Percentiles rank a stretch among this genome's conserved stretches.
Conservation (phyloP, 2,329 filamentous ascomycete genomes). For the Claviceps purpurea region DNA sequence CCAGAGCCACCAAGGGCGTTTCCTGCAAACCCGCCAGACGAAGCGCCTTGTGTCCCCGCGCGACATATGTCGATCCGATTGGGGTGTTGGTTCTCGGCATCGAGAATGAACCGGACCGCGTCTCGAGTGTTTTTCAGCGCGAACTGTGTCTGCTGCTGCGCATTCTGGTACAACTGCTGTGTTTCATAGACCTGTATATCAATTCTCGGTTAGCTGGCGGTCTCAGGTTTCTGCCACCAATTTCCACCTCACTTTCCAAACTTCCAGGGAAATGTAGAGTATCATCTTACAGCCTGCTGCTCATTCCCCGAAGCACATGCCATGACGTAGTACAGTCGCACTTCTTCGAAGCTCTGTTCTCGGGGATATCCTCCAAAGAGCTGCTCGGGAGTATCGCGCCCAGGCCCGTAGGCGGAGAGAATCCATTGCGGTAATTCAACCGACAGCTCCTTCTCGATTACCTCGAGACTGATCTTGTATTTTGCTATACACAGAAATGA, state of each 20-base stretch:
- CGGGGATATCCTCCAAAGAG: slow-evolving; percentile 67
- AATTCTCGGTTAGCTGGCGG: background rate
- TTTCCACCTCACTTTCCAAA: background rate
- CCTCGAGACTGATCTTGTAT: slow-evolving; percentile 42
- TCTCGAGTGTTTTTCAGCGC: slow-evolving; percentile 56
- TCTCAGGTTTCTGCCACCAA: background rate
- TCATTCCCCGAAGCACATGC: slow-evolving; percentile 47
- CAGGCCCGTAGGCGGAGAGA: slow-evolving; percentile 74
- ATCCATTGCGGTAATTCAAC: slow-evolving; percentile 70
- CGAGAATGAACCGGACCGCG: slow-evolving; percentile 56
- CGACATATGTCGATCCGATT: slow-evolving; percentile 57
- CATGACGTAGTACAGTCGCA: slow-evolving; percentile 58
- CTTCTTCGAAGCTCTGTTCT: slow-evolving; percentile 82
- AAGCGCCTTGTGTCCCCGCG: slow-evolving; percentile 28
- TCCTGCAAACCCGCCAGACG: slow-evolving; percentile 29
- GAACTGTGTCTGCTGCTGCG: slow-evolving; percentile 58
- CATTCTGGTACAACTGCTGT: slow-evolving; percentile 46
- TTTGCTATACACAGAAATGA: slow-evolving; percentile 13
- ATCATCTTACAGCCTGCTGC: slow-evolving; percentile 32
- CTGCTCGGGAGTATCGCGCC: slow-evolving; percentile 62
- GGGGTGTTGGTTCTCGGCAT: slow-evolving; percentile 55
- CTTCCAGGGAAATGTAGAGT: background rate
- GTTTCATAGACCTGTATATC: slow-evolving; percentile 45
- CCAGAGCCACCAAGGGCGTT: slow-evolving; percentile 26
- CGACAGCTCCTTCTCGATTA: slow-evolving; percentile 53